Percentiles rank a stretch among this genome's conserved stretches.
Evolutionary conservation across 441 rosid species (phyloP).

Genomic region (Euphorbia schlechtendalii): DNA sequence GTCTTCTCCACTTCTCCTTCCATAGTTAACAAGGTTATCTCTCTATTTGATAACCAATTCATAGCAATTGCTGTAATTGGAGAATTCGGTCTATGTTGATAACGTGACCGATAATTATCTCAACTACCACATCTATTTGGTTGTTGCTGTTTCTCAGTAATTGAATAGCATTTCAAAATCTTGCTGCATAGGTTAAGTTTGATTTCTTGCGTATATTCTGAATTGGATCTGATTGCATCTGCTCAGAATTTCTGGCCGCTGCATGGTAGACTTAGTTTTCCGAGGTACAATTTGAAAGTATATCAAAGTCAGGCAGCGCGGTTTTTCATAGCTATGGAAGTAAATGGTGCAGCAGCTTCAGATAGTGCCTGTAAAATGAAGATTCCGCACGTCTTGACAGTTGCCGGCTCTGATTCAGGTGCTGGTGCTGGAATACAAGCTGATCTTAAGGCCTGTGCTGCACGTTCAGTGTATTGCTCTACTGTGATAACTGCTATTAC

Average conservation of each 20-base stretch:
- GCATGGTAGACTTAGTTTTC: neutral
- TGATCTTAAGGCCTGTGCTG: slow-evolving; percentile 85
- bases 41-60: no score
- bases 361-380: slow-evolving; percentile 20
- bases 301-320: neutral
- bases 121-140: no score
- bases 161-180: no score
- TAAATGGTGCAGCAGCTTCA: slow-evolving; percentile 14
- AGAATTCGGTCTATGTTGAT: no score
- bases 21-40: no score
- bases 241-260: neutral
- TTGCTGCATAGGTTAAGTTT: no score
- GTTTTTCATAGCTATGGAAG: slow-evolving; percentile 23
- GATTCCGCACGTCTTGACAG: slow-evolving; percentile 70
- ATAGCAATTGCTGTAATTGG: no score
- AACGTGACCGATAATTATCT: no score
- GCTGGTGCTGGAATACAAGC: slow-evolving; percentile 96
- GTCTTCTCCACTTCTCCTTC: no score
- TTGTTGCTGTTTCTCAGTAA: no score
- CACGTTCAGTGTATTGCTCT: slow-evolving; percentile 85
- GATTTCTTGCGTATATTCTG: no score
- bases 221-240: no score
- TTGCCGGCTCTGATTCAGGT: slow-evolving; percentile 95
- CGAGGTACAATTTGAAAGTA: slow-evolving; percentile 10
- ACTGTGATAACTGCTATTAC: slow-evolving; percentile 86